Percentiles rank a stretch among this genome's conserved stretches.
phyloP scores from a whole-genome alignment of 2,329 filamentous ascomycete genomes.

The Ilyonectria mors-panacis region DNA sequence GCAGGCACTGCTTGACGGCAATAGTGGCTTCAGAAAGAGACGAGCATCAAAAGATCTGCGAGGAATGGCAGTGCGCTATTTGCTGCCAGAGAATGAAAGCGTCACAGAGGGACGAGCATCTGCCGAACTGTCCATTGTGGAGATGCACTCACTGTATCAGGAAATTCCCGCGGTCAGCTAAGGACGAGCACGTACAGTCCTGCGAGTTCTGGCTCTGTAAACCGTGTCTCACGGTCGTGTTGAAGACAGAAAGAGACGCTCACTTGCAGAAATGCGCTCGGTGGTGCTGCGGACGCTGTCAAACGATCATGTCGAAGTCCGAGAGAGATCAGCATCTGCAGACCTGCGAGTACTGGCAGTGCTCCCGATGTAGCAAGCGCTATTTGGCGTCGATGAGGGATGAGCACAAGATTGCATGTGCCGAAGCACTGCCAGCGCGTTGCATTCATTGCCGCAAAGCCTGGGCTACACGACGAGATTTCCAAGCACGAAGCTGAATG shows the following conservation, averaged over 20 bases:
- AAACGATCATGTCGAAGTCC: constrained; percentile 20
- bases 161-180: constrained; percentile 18
- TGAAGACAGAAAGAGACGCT: constrained; percentile 21
- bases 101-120: constrained; percentile 5
- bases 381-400: constrained; percentile 11
- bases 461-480: constrained; percentile 15
- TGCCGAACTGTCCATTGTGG: constrained; percentile 22
- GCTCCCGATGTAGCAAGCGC: constrained; percentile 18
- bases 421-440: constrained; percentile 18
- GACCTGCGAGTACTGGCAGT: constrained; percentile 25
- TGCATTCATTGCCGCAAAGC: constrained; percentile 18
- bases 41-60: constrained; percentile 23
- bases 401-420: constrained; percentile 22
- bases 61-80: constrained; percentile 17
- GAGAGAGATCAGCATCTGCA: constrained; percentile 27
- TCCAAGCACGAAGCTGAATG: constrained; percentile 24
- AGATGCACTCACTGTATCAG: constrained; percentile 21
- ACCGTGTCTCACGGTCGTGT: background rate
- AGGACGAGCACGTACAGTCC: constrained; percentile 17
- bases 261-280: constrained; percentile 25
- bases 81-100: constrained; percentile 3
- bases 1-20: constrained; percentile 14
- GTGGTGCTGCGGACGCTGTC: constrained; percentile 18
- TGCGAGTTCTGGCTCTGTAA: constrained; percentile 14
- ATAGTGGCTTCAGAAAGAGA: constrained; percentile 21